A percentile compares a stretch with the other conserved stretches of the same genome.
phyloP scores from a whole-genome alignment of 257 asterid genomes.

The Thymus quinquecostatus region DNA sequence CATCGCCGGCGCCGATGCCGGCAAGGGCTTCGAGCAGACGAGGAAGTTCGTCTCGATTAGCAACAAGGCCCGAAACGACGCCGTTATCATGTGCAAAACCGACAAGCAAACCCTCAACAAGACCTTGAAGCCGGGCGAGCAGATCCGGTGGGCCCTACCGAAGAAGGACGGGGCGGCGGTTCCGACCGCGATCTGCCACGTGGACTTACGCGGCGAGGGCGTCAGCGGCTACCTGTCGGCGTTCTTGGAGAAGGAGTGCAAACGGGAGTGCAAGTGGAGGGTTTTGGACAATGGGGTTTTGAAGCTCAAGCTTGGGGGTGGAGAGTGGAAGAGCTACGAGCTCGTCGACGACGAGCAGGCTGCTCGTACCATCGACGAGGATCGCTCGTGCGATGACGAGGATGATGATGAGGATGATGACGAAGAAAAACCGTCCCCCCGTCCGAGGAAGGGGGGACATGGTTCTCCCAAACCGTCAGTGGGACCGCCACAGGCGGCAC shows the following conservation, averaged over 20 bases:
- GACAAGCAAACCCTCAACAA: neutral
- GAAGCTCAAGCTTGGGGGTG: conserved; percentile 17
- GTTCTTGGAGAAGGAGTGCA: conserved; percentile 21
- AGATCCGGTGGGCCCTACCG: conserved; percentile 14
- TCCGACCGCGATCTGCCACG: conserved; percentile 7
- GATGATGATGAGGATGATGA: neutral
- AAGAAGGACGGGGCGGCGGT: neutral
- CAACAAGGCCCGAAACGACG: conserved; percentile 26
- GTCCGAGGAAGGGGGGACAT: neutral
- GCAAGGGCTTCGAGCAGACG: neutral
- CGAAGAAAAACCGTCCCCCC: too few species aligned
- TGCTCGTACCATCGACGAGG: too few species aligned
- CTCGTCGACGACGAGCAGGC: neutral
- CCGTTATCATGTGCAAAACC: conserved; percentile 8
- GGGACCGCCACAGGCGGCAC: neutral
- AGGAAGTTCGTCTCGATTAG: conserved; percentile 25
- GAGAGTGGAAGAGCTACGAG: conserved; percentile 12
- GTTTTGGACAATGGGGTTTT: conserved; percentile 22
- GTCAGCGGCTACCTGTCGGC: conserved; percentile 1
- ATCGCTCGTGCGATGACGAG: neutral
- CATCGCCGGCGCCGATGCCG: conserved; percentile 2
- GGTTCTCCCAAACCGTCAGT: neutral
- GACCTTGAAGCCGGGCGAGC: conserved; percentile 17
- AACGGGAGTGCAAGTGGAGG: conserved; percentile 30
- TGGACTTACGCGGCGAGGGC: neutral